Conservation (phyloP, 192 early-diverging fungal genomes). For the Backusella luteola region DNA sequence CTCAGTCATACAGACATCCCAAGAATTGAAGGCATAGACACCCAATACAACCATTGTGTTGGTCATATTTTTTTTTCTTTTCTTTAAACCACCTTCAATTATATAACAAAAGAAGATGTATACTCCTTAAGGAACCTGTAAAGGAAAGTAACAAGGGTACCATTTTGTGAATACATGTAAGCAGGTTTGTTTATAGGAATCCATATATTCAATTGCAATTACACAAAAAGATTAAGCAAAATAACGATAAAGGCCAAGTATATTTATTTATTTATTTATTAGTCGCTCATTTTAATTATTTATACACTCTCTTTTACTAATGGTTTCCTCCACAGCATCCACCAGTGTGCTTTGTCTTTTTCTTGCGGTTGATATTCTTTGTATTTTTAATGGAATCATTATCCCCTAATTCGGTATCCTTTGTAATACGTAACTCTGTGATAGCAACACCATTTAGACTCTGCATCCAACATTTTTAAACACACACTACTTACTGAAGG, state of each 20-base stretch:
- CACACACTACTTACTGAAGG: conserved; percentile 12
- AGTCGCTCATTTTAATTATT: too few species aligned
- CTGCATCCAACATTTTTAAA: not conserved
- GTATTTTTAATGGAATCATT: conserved; percentile 34
- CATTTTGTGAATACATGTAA: too few species aligned
- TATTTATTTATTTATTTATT: not conserved
- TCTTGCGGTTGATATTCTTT: conserved; percentile 27
- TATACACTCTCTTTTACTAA: not conserved
- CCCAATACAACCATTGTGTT: not conserved
- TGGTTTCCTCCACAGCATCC: conserved; percentile 23
- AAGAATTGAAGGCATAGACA: not conserved
- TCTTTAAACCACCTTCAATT: too few species aligned
- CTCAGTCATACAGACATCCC: conserved; percentile 1
- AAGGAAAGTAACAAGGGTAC: too few species aligned
- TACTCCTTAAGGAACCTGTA: too few species aligned
- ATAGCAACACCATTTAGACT: not conserved
- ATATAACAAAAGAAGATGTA: too few species aligned
- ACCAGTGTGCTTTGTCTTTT: conserved; percentile 4
- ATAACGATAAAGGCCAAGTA: not conserved
- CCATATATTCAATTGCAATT: not conserved
- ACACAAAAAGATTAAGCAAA: too few species aligned
- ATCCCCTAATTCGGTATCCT: conserved; percentile 35
- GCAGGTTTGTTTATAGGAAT: not conserved
- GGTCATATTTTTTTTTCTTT: too few species aligned
- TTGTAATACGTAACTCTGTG: conserved; percentile 27